Base-by-base conservation (phyloP, 2,329 filamentous ascomycete genomes). In the Trichophaea hybrida region DNA sequence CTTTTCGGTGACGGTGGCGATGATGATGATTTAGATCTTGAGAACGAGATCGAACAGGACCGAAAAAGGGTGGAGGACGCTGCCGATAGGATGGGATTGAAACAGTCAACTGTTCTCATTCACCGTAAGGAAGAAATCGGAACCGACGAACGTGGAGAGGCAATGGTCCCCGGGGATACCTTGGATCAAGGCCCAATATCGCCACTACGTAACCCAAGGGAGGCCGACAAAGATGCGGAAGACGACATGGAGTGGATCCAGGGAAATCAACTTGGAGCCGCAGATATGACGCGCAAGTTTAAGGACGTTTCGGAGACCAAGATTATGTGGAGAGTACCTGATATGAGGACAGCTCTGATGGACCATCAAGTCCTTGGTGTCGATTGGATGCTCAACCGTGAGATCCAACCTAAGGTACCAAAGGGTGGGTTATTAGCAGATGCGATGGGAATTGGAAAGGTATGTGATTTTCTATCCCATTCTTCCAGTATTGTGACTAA, bases 341-440 rank as follows among this genome's bases (percentile, higher is more conserved):
- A 90, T 0, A 79, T 98, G 63, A 85, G 84, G 59, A 88, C 96
- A 60, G 90, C 86, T 69, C 78, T 98, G 1, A 77, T 98, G 0
- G 91, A 90, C 2, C 93, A 98, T 73, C 93, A 98, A 72, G 82
- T 96, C 12, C 88, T 95, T 59, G 93, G 93, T 67, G 85, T 97
- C 0, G 82, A 84, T 60, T 98, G 93, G 93, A 96, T 98, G 90
- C 84, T 81, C 57, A 86, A 90, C 61, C 88, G 93, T 68, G 93
- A 98, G 73, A 82, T 88, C 7, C 89, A 90, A 1, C 81, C 82
- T 13, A 82, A 86, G 5, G 24, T 10, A 6, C 57, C 59, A 61
- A 91, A 94, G 67, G 93, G 93, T 32, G 93, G 93, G n/a, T 94
- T 98, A 62, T 78, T 98, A 37, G 93, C 91, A 13, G 93, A 98